Evolutionary conservation across 306 rosid species (phyloP), one percentile per base, ranked within the genome.

Genomic region (Rosa persica): DNA sequence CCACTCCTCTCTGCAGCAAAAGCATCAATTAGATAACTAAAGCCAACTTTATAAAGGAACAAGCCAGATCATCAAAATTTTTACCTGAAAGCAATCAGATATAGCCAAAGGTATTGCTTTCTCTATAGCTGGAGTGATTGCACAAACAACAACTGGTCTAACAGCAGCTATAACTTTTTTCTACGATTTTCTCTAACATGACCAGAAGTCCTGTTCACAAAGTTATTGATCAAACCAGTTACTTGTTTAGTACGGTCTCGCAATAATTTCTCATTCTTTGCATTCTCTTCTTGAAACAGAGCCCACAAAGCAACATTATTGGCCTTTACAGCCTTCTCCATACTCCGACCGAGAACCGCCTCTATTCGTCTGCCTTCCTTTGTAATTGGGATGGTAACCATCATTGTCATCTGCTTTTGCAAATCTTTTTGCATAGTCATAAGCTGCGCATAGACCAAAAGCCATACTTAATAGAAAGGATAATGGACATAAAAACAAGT

Each of bases 321-420:
- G 48, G 93, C 87, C 88, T 91, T 93, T 66, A 91, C 71, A 80
- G 92, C 78, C 80, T 90, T 96, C 79, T 96, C 98, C 91, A 89
- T 87, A 90, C 76, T 90, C 75, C 89, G 87, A 73, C 96, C 96
- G 27, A 93, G 80, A 80, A 92, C 82, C 8, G 91, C 85, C 89
- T 96, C 97, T 22, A 96, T 90, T 84, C 97, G 81, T 81, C 84
- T 91, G 65, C 99, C 96, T 85, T 96, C 99, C 91, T 96, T 96
- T 34, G 94, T 84, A 70, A 93, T 86, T 12, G 97, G 99, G 78
- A 83, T 92, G 5, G 98, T 77, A 72, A 88, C 89, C 74, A 81
- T 84, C 89, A 78, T 84, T 55, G 92, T 75, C 89, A 96, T 88
- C 87, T 96, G 98, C 85, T 93, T 96, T 84, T 93, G 99, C 89